Base-by-base conservation (phyloP, 2,329 filamentous ascomycete genomes). In the Hypoxylon sp. region DNA sequence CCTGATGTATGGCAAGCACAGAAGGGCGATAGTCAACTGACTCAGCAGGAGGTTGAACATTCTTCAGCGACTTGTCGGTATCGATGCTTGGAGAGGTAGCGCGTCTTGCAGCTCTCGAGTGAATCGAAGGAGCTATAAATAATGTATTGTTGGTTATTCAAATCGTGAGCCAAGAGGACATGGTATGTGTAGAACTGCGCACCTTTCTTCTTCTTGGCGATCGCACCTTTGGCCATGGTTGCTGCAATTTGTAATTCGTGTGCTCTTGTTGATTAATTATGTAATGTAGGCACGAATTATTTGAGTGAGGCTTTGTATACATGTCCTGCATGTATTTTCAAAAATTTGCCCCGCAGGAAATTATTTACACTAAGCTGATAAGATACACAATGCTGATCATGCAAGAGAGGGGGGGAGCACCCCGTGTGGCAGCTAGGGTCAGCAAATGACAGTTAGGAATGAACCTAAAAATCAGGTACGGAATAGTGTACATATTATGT, bases 61-160 rank as follows among this genome's bases (percentile, higher is more conserved):
- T 82, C 77, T 91, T 91, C 22, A 92, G 84, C 5, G 90, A 91
- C 80, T 92, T 92, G 84, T 93, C 90, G 47, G 88, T 87, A 80
- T 92, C 82, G 79, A 93, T 90, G 74, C 89, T 85, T 26, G 91
- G 90, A 3, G 91, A 92, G 14, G 88, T 88, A 51, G 90, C 92
- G 71, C 92, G 89, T 76, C 92, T 88, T 44, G 91, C 91, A 65
- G 91, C 91, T 71, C 92, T 91, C 59, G 92, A 94, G 82, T 91
- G 91, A 64, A 89, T 80, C 3, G 91, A 92, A 42, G 84, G 84
- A 60, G 83, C 90, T 92, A 76, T 17, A 6, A 48, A 70, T 75
- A 3, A 46, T 29, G 50, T 19, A 37, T 58, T 5, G 19, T 69
- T 19, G 65, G 37, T 37, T 58, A 42, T 59, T 52, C 66, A 14